Conservation (phyloP, 2,329 filamentous ascomycete species). For the Lasiodiplodia gonubiensis region DNA sequence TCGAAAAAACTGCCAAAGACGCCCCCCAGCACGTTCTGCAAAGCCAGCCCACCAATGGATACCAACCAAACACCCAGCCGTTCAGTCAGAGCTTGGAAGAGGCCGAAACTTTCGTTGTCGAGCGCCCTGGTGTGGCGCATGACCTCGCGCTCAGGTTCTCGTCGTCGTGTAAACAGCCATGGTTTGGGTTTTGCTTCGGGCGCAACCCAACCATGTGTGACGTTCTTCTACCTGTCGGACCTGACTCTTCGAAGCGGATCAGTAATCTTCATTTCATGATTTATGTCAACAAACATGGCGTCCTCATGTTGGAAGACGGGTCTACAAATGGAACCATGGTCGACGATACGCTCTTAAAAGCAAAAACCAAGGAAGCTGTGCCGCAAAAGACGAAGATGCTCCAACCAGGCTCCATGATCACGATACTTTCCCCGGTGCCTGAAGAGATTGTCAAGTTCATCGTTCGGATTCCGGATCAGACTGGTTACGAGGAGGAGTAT, state of each 20-base stretch:
- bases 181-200: constrained; percentile 83
- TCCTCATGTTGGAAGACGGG: constrained; percentile 89
- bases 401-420: constrained; percentile 73
- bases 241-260: constrained; percentile 71
- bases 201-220: constrained; percentile 76
- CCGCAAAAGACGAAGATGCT: constrained; percentile 66
- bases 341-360: constrained; percentile 70
- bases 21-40: constrained; percentile 68
- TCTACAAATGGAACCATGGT: constrained; percentile 97
- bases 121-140: constrained; percentile 43
- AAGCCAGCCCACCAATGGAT: constrained; percentile 41
- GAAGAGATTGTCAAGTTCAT: constrained; percentile 77
- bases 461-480: constrained; percentile 77
- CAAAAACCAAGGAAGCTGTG: constrained; percentile 43
- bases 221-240: constrained; percentile 60
- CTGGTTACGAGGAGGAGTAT: constrained; percentile 72
- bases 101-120: constrained; percentile 56
- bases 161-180: constrained; percentile 69
- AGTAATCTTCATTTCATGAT: constrained; percentile 98
- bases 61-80: constrained; percentile 35
- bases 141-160: constrained; percentile 85
- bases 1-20: constrained; percentile 60
- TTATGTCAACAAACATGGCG: constrained; percentile 82
- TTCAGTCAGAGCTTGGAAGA: constrained; percentile 41
- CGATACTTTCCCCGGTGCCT: constrained; percentile 62